A percentile compares a stretch with the other conserved stretches of the same genome.
Evolutionary conservation across 2,329 filamentous ascomycete genomes (phyloP).

Genomic region (Emydomyces testavorans): DNA sequence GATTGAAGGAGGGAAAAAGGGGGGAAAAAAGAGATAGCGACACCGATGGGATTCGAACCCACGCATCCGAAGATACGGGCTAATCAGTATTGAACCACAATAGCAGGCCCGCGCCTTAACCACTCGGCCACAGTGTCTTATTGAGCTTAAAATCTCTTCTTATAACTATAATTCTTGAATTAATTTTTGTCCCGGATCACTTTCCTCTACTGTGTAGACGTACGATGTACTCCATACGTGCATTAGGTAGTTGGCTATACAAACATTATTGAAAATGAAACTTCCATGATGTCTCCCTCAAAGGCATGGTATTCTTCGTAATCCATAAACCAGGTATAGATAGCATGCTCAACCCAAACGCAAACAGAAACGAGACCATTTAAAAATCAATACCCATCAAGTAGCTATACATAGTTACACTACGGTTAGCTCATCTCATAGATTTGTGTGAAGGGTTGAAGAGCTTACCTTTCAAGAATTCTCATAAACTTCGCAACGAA

Average conservation of each 20-base stretch:
- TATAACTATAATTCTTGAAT: no score
- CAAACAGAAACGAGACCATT: neutral
- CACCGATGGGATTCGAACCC: neutral
- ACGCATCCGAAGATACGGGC: neutral
- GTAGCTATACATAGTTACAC: slow-evolving; percentile 14
- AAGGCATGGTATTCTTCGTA: no score
- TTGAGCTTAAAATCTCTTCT: no score
- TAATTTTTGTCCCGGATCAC: no score
- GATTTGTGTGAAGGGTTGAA: neutral
- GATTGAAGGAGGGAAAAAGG: no score
- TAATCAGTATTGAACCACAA: neutral
- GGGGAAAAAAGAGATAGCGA: no score
- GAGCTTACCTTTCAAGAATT: slow-evolving; percentile 72
- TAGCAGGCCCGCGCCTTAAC: neutral
- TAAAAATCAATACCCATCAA: slow-evolving; percentile 18
- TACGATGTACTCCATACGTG: no score
- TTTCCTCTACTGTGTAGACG: no score
- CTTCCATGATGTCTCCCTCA: no score
- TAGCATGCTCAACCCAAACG: neutral
- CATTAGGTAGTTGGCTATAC: no score
- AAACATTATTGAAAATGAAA: no score
- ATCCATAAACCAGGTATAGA: neutral
- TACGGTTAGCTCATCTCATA: neutral
- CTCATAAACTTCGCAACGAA: slow-evolving; percentile 99
- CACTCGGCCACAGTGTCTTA: neutral